phyloP scores from a whole-genome alignment of 345 rosid species.

The Salix purpurea region DNA sequence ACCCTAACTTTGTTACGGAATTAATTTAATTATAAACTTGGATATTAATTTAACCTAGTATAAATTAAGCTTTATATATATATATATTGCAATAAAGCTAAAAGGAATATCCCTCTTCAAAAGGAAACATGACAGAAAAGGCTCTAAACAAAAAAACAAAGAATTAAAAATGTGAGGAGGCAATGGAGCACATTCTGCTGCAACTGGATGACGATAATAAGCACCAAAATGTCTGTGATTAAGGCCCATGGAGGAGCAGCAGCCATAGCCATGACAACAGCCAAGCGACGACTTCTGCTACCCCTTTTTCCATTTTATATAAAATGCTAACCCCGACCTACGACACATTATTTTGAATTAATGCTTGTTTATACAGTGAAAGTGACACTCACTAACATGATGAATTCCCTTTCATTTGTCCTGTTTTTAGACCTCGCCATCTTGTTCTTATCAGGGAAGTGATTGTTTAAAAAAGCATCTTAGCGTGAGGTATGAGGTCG shows the following conservation, averaged over 20 bases:
- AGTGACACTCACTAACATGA: conserved; percentile 38
- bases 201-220: conserved; percentile 28
- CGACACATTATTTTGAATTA: background rate
- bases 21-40: background rate
- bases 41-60: too few species aligned
- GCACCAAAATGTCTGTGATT: conserved; percentile 26
- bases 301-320: conserved; percentile 8
- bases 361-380: conserved; percentile 16
- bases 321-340: background rate
- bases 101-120: conserved; percentile 37
- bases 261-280: conserved; percentile 32
- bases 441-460: conserved; percentile 10
- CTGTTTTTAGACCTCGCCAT: conserved; percentile 7
- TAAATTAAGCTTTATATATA: background rate
- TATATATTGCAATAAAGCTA: conserved; percentile 26
- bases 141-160: conserved; percentile 31
- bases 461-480: background rate
- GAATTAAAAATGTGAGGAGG: conserved; percentile 18
- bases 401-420: conserved; percentile 20
- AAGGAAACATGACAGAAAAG: conserved; percentile 40
- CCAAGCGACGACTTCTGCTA: conserved; percentile 43
- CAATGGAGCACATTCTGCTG: conserved; percentile 13
- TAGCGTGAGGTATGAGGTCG: background rate
- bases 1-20: background rate
- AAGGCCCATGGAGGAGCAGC: conserved; percentile 17